Evolutionary conservation across 192 early-diverging fungal species (phyloP), one percentile per base, ranked within the genome.

Genomic region (Backusella parvicylindrica): DNA sequence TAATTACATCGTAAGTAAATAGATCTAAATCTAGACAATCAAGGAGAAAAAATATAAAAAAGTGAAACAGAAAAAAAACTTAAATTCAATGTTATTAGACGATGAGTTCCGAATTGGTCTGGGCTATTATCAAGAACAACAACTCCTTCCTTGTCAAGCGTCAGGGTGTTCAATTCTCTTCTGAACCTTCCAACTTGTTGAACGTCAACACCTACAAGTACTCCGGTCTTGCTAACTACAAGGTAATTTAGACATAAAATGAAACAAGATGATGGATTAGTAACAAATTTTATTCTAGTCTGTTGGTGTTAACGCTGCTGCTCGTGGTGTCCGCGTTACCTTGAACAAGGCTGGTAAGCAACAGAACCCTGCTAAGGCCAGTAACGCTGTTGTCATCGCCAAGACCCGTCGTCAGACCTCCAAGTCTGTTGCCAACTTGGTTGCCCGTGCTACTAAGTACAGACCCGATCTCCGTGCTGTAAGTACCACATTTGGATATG

Each of bases 61-160:
- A 47, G 18, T 15, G 18, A 47, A 47, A 47, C 43, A 47, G 6
- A 47, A 47, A 3, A n/a, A 47, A 47, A 47, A 47, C 1, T 32
- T 66, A 66, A 33, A 66, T 38, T 12, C 66, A 15, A 26, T 60
- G 21, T 1, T 9, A 28, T 26, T 75, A 78, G 73, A 78, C 71
- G 37, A 82, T 82, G 81, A 79, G 77, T 75, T 47, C 77, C 35
- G 81, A 82, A 70, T 78, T 83, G 38, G 74, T 83, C 64, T 83
- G 89, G 83, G 84, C 87, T 79, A 86, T 90, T 82, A 88, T 92
- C 86, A 92, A 90, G 85, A 90, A 92, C 78, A 86, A 85, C 80
- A 89, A 87, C 83, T 89, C 91, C 70, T 96, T 89, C 87, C 83
- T 96, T 68, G 89, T 95, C 76, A 96, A 96, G 90, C 87, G 93